Evolutionary conservation across 345 rosid species (phyloP), one percentile per base, ranked within the genome.

Genomic region (Citrus reticulata): DNA sequence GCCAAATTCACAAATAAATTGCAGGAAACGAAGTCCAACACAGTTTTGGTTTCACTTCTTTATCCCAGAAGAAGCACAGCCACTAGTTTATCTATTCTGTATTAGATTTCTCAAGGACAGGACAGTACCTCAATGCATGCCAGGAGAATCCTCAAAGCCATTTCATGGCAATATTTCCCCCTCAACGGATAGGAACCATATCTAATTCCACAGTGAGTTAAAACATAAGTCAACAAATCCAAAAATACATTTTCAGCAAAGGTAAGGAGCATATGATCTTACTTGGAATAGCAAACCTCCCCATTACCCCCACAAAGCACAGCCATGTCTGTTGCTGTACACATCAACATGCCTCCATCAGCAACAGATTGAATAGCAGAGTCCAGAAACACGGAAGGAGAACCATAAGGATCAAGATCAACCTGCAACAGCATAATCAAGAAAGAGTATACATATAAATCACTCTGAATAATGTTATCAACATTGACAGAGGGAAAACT

Each of bases 271-370:
- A 65, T 4, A 64, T 57, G 67, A 75, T 82, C 98, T 91, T 94
- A 97, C 99, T 97, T 97, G 87, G 99, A 93, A 89, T 93, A 97
- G 93, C 98, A 97, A 84, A 92, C 99, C 88, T 97, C 99, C 13
- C 97, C 98, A 73, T 94, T 97, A 73, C 95, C 95, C 78, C 98
- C 99, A 85, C 99, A 97, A 16, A 97, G 92, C 77, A 97, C 99
- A 29, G 99, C 99, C 98, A 97, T 90, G 83, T 97, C 99, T 68
- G 99, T 97, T 74, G 98, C 99, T 63, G 99, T 97, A 82, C 99
- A 97, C 98, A 97, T 91, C 76, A 97, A 85, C 85, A 97, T 66
- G 81, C 98, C 99, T 73, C 98, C 99, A 88, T 97, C 98, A 64
- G 79, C 92, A 85, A 93, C 98, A 65, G 95, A 93, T 72, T 97